Conservation (phyloP, 495 filamentous ascomycete species). For the Copromyces sp. region DNA sequence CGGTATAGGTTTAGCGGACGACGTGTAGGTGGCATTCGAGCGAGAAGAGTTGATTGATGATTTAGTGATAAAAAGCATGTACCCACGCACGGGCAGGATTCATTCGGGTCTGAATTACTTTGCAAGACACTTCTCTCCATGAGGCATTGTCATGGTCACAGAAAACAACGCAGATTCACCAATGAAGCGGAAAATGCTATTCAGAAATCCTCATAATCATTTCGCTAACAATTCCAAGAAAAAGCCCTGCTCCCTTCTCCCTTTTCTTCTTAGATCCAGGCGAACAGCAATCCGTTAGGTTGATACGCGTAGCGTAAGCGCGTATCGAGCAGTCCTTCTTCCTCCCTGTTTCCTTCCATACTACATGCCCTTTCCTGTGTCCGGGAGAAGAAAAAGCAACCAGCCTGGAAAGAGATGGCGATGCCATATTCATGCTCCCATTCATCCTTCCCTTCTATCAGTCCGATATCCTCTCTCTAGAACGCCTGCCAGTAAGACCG, state of each 20-base stretch:
- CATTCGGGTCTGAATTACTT: too few species aligned
- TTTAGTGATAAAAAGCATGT: too few species aligned
- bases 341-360: background rate
- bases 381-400: background rate
- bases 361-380: background rate
- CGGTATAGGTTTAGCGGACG: background rate
- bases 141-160: background rate
- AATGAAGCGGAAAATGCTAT: background rate
- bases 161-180: background rate
- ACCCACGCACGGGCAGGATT: too few species aligned
- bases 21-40: background rate
- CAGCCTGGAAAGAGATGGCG: background rate
- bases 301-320: background rate
- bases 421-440: background rate
- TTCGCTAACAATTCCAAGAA: background rate
- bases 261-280: background rate
- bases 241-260: background rate
- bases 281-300: background rate
- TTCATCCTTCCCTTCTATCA: background rate
- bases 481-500: background rate
- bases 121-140: too few species aligned
- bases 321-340: background rate
- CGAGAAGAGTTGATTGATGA: too few species aligned
- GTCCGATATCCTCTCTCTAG: background rate
- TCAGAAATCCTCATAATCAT: background rate